Conservation (phyloP, 208 protist species). For the Leishmania turanica region DNA sequence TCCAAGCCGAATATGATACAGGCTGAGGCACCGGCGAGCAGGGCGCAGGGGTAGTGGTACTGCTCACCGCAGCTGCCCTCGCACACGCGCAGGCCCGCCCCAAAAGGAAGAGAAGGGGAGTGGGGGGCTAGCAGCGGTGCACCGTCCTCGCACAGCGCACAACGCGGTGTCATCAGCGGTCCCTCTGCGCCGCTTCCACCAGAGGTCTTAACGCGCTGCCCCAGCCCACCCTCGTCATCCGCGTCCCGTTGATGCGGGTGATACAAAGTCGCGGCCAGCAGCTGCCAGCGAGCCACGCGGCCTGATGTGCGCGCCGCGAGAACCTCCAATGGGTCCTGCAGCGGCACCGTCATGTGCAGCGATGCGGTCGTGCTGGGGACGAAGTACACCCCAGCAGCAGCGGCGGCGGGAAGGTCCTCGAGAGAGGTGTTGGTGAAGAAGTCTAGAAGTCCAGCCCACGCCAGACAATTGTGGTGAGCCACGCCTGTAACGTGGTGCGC, state of each 20-base stretch:
- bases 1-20: constrained; percentile 66
- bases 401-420: neutral
- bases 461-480: constrained; percentile 81
- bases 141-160: constrained; percentile 12
- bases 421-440: constrained; percentile 21
- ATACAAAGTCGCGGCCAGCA: constrained; percentile 27
- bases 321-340: constrained; percentile 15
- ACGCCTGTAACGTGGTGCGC: neutral
- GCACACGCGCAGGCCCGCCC: constrained; percentile 20
- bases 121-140: neutral
- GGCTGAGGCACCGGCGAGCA: constrained; percentile 57
- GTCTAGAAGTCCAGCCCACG: constrained; percentile 62
- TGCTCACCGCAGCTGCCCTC: constrained; percentile 31
- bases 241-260: neutral
- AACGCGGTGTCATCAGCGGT: neutral
- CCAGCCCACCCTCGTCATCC: neutral
- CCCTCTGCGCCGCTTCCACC: neutral
- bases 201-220: neutral
- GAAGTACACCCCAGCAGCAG: neutral
- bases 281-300: constrained; percentile 29
- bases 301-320: constrained; percentile 18
- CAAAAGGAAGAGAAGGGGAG: neutral
- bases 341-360: constrained; percentile 26
- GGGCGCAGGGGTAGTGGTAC: constrained; percentile 77
- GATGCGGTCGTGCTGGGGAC: constrained; percentile 8